Evolutionary conservation across 2,329 filamentous ascomycete species (phyloP), one percentile per base, ranked within the genome.

Genomic region (Podosphaera fusca): DNA sequence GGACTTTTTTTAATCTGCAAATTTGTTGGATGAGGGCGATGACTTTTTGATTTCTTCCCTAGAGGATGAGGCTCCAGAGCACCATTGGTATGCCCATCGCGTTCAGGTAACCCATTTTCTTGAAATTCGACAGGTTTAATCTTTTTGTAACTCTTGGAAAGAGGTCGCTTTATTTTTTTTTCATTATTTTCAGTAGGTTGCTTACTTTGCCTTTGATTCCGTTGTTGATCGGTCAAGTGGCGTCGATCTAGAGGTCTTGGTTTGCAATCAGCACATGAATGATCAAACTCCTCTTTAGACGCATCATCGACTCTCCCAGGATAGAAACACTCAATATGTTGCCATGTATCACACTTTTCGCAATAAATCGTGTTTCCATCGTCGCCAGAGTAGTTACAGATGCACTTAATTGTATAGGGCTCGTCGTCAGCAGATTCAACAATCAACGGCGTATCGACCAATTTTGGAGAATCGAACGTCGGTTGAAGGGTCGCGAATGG

Each of bases 281-380:
- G 90, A 58, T 85, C 75, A 65, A 83, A 85, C 64, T 80, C 76
- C 59, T 79, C 75, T 74, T 83, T 70, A 69, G 89, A 71, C 72
- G 85, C 76, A 74, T 85, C 75, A 69, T 81, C 77, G 67, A 80
- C 78, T 64, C 87, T 85, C 61, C 79, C 70, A 30, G 79, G 79
- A 69, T 96, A 96, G 72, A 94, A 96, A 72, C 92, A 98, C 68
- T 88, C 83, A 65, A 95, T 94, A 71, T 98, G 92, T 71, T 98
- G 92, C 92, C 92, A 98, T 55, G 88, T 92, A 68, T 95, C 86
- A 75, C 92, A 98, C 59, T 77, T 80, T 69, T 96, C 92, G 75
- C 92, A 98, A 70, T 89, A 87, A 60, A 98, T 94, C 59, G 92
- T 98, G 70, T 87, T 90, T 71, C 92, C 92, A 74, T 98, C 92